Conservation (phyloP, 2,329 filamentous ascomycete genomes). For the Ophiostoma sp. region DNA sequence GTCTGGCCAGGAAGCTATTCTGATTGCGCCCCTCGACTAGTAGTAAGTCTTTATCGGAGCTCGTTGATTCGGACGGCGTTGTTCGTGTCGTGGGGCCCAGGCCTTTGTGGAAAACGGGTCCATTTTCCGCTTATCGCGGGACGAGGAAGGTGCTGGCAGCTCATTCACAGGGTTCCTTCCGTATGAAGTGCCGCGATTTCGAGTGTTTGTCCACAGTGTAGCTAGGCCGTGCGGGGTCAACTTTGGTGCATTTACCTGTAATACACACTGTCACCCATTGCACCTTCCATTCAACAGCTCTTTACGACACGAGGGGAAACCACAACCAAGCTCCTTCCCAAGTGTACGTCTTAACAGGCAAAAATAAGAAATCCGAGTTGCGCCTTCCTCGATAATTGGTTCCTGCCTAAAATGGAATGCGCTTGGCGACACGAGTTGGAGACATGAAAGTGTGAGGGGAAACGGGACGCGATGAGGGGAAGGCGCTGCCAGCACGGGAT, state of each 20-base stretch:
- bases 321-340: background rate
- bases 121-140: background rate
- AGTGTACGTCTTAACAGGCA: background rate
- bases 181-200: background rate
- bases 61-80: background rate
- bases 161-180: background rate
- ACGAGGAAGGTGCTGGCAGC: background rate
- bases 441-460: background rate
- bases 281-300: background rate
- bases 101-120: background rate
- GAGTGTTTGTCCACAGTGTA: background rate
- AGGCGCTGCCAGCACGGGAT: background rate
- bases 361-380: background rate
- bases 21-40: background rate
- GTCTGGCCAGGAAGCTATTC: constrained; percentile 6
- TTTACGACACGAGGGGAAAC: background rate
- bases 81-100: background rate
- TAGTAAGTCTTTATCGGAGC: constrained; percentile 10
- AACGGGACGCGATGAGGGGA: background rate
- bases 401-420: background rate
- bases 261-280: background rate
- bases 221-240: background rate
- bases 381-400: background rate
- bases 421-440: background rate
- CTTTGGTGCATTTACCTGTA: background rate